phyloP scores from a whole-genome alignment of 441 rosid species.

The Arabidopsis lyrata region DNA sequence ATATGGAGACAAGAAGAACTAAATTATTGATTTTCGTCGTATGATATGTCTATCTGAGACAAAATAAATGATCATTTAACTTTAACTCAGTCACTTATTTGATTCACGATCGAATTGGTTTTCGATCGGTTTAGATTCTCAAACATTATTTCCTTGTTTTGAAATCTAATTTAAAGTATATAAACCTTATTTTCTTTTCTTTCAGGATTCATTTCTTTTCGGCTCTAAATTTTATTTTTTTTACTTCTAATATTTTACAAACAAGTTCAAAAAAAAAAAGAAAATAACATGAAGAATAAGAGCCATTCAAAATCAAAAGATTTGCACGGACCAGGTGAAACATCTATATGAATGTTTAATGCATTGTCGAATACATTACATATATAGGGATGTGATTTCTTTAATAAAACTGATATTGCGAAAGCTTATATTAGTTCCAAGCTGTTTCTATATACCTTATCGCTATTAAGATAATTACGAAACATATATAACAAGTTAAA shows the following conservation, averaged over 20 bases:
- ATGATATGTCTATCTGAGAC: too few relatives aligned
- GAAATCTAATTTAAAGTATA: not conserved
- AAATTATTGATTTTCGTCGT: not conserved
- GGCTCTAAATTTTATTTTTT: not conserved
- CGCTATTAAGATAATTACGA: not conserved
- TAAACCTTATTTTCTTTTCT: not conserved
- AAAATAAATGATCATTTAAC: not conserved
- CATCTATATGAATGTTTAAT: not conserved
- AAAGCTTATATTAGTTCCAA: not conserved
- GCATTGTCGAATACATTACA: not conserved
- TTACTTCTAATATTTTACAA: not conserved
- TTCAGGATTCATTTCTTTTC: not conserved
- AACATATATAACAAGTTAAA: not conserved
- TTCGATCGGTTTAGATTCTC: not conserved
- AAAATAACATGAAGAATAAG: not conserved
- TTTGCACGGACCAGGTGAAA: not conserved
- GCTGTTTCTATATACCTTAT: not conserved
- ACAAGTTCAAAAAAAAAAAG: not conserved
- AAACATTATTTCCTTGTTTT: not conserved
- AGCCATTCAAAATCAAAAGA: not conserved
- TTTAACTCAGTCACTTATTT: not conserved
- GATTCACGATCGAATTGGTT: not conserved
- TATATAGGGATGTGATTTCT: not conserved
- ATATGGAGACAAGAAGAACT: too few relatives aligned
- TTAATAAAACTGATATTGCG: constrained; percentile 1